Percentiles rank a stretch among this genome's conserved stretches.
Conservation (phyloP, 2,329 filamentous ascomycete species). For the Trichophaea hybrida region DNA sequence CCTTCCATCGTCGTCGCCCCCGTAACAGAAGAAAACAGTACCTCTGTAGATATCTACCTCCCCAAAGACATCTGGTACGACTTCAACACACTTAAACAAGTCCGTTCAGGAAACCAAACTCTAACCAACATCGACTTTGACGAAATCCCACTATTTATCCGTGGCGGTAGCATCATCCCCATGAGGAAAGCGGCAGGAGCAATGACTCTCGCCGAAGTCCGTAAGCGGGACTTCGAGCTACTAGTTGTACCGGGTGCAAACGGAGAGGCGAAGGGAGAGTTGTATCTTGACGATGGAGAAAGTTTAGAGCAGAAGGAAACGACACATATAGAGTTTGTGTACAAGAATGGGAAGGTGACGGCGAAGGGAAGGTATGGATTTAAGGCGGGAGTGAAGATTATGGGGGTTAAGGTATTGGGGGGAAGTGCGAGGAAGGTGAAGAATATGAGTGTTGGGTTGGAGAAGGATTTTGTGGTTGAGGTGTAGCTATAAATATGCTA, state of each 20-base stretch:
- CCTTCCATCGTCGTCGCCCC: constrained; percentile 38
- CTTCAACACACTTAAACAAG: constrained; percentile 37
- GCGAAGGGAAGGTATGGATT: constrained; percentile 44
- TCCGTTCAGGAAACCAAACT: constrained; percentile 33
- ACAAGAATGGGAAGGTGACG: constrained; percentile 39
- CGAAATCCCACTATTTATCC: constrained; percentile 51
- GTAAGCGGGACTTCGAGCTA: constrained; percentile 54
- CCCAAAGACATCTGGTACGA: constrained; percentile 40
- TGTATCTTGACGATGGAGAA: constrained; percentile 69
- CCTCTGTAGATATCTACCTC: constrained; percentile 37
- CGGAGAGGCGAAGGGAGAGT: constrained; percentile 48
- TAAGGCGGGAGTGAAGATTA: constrained; percentile 34
- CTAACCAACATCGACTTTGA: constrained; percentile 34
- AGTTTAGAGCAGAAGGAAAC: constrained; percentile 44
- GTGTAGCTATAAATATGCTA: no score
- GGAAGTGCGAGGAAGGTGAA: background rate
- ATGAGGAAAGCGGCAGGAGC: constrained; percentile 38
- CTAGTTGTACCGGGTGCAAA: constrained; percentile 50
- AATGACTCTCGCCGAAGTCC: constrained; percentile 50
- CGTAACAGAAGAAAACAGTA: constrained; percentile 35
- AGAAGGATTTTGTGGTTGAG: no score
- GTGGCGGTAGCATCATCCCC: constrained; percentile 49
- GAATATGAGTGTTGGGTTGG: no score
- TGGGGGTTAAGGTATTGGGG: constrained; percentile 40
- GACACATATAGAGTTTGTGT: constrained; percentile 48